Evolutionary conservation across 495 filamentous ascomycete genomes (phyloP).

Genomic region (Penicillium fimorum): DNA sequence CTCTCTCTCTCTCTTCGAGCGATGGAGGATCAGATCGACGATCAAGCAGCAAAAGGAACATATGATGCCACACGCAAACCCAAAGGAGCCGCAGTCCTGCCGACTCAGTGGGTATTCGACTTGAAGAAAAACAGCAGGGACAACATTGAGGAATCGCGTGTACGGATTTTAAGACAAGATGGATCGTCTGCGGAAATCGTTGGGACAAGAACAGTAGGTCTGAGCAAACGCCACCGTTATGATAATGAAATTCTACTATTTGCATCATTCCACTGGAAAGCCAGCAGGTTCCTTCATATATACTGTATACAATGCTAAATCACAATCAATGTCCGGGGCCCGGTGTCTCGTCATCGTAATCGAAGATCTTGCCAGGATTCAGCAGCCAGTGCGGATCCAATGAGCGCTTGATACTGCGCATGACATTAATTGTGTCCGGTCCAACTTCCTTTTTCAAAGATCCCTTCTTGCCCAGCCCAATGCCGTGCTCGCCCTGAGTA

Average conservation of each 20-base stretch:
- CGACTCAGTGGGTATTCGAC: too few species aligned
- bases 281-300: background rate
- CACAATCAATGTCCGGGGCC: constrained; percentile 7
- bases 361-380: constrained; percentile 91
- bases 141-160: too few species aligned
- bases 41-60: too few species aligned
- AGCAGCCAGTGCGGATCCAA: constrained; percentile 88
- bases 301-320: background rate
- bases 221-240: background rate
- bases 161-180: too few species aligned
- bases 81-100: too few species aligned
- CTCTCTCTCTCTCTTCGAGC: too few species aligned
- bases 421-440: constrained; percentile 72
- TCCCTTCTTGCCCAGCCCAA: constrained; percentile 86
- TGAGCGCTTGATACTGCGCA: constrained; percentile 81
- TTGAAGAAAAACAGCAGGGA: too few species aligned
- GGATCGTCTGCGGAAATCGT: too few species aligned
- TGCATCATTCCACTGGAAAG: background rate
- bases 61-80: too few species aligned
- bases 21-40: too few species aligned
- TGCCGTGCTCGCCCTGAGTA: constrained; percentile 73
- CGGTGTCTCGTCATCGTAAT: constrained; percentile 27
- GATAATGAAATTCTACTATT: background rate
- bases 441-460: constrained; percentile 81
- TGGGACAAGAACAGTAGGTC: background rate